Percentiles rank a stretch among this genome's conserved stretches.
Evolutionary conservation across 192 early-diverging fungal species (phyloP).

Genomic region (Coemansia sp.): DNA sequence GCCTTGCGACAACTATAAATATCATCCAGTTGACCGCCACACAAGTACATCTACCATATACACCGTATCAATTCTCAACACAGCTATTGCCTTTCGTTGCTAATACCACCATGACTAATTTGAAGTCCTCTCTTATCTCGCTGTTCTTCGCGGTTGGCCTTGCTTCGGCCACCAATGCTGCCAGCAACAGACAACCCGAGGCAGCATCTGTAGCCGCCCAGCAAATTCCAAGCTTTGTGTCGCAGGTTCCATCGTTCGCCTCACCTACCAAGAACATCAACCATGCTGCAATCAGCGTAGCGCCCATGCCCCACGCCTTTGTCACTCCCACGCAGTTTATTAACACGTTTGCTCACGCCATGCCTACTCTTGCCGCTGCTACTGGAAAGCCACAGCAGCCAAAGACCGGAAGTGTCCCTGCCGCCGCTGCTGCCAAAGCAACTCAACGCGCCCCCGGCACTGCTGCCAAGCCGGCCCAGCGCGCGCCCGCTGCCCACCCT

Average conservation of each 20-base stretch:
- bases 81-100: neutral
- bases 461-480: constrained; percentile 5
- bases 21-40: neutral
- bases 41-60: neutral
- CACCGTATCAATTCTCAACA: no score
- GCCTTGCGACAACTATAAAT: neutral
- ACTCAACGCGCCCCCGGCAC: neutral
- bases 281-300: neutral
- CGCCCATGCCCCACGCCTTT: constrained; percentile 5
- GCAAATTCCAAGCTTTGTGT: neutral
- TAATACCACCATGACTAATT: constrained; percentile 20
- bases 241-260: neutral
- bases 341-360: constrained; percentile 3
- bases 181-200: neutral
- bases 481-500: no score
- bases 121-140: constrained; percentile 31
- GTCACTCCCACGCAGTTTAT: constrained; percentile 10
- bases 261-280: neutral
- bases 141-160: constrained; percentile 35
- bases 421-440: neutral
- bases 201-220: neutral
- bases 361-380: neutral
- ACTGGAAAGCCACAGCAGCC: neutral
- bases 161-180: constrained; percentile 19
- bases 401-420: neutral